Evolutionary conservation across 1,139 yeast genomes (phyloP), one percentile per base, ranked within the genome.

Genomic region (Eremothecium coryli): DNA sequence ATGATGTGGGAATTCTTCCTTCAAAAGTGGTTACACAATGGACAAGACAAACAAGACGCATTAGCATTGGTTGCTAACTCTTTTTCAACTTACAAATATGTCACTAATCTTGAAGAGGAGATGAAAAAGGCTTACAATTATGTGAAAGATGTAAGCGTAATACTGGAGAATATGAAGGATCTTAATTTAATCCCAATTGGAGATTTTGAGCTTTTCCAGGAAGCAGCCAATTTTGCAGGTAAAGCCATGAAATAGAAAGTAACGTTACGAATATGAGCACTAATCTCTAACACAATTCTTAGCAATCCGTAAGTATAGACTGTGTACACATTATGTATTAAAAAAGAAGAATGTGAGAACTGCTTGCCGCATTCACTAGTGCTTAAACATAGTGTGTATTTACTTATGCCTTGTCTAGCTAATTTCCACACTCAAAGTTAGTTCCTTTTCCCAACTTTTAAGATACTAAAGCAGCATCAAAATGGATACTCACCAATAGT

Each of bases 1-100:
- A 53, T 56, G 58, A 54, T 56, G 49, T 52, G 56, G 53, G 56
- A 50, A 36, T 53, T 53, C 26, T 54, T 44, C 35, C 36, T 53
- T 23, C 61, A 53, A 38, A 52, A 52, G 36, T 50, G 44, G 36
- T 37, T 52, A 32, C 60, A 52, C 36, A 54, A 50, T 34, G 59
- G 56, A 21, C 52, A 52, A 28, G 46, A 48, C 9, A 52, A 47
- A 37, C 35, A 40, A 9, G 59, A 56, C 38, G 58, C 59, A 3
- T 27, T 52, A 23, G 34, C 50, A 3, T 37, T 52, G 27, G 46
- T 55, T 7, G 40, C 50, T n/a, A 40, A 50, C 5, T 51, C 50
- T 33, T 56, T 56, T 34, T 49, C 43, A 25, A 46, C 56, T 17
- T 46, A 46, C 31, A 52, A 53, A 33, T 42, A 48, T 11, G 41